These are phyloP conservation scores for Tetraselmis chui DNA, from an alignment of 139 green algal genomes.

Conservation along the genomic window DNA sequence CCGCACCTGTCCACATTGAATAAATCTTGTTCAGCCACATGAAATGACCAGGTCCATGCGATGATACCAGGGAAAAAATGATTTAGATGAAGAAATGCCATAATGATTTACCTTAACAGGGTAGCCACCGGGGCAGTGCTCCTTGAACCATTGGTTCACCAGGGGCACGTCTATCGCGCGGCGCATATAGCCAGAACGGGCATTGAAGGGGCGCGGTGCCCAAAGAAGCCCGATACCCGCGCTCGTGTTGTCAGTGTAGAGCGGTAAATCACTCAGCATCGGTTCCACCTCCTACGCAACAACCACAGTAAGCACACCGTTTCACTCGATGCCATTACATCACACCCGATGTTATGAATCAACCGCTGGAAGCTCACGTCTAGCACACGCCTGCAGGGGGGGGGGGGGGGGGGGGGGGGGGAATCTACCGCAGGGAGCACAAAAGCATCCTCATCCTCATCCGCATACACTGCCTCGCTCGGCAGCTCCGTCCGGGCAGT, in stretches of 20 bases:
- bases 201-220: constrained; percentile 91
- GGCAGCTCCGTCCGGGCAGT: constrained; percentile 14
- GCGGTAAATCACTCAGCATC: constrained; percentile 49
- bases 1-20: constrained; percentile 94
- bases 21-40: too few species aligned
- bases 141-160: constrained; percentile 89
- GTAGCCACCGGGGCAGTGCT: constrained; percentile 77
- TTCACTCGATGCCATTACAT: too few species aligned
- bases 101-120: constrained; percentile 89
- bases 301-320: background rate
- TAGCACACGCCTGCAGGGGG: too few species aligned
- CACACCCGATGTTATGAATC: too few species aligned
- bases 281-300: constrained; percentile 58
- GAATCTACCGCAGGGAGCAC: background rate
- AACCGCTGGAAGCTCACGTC: too few species aligned
- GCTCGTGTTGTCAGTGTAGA: constrained; percentile 85
- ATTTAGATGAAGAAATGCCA: too few species aligned
- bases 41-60: too few species aligned
- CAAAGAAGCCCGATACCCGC: constrained; percentile 89
- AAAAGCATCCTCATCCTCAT: constrained; percentile 11
- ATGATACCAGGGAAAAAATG: too few species aligned
- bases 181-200: constrained; percentile 74
- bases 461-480: background rate
- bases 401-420: too few species aligned
- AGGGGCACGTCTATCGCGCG: constrained; percentile 91